A percentile compares a stretch with the other conserved stretches of the same genome.
Evolutionary conservation across 495 filamentous ascomycete species (phyloP).

Genomic region (Penicillium canescens): DNA sequence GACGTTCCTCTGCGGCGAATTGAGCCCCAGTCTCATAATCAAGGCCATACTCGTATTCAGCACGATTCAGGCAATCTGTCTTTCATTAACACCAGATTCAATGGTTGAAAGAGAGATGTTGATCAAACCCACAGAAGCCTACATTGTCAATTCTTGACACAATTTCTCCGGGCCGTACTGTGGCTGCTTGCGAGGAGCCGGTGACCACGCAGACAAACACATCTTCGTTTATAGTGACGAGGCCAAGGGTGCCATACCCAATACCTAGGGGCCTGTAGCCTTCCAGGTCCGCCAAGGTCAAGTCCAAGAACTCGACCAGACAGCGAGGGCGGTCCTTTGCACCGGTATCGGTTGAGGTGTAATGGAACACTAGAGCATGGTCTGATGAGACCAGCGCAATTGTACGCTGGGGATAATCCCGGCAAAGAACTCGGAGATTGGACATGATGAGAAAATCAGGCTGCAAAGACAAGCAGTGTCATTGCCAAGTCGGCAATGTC

Average conservation of each 20-base stretch:
- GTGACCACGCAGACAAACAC: constrained; percentile 93
- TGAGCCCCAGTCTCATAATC: constrained; percentile 59
- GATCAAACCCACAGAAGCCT: constrained; percentile 67
- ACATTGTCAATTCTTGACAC: constrained; percentile 85
- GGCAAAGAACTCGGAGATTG: constrained; percentile 40
- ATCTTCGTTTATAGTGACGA: constrained; percentile 83
- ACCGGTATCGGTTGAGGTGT: constrained; percentile 57
- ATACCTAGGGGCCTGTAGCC: constrained; percentile 74
- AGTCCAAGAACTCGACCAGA: constrained; percentile 80
- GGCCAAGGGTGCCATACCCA: constrained; percentile 86
- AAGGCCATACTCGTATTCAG: constrained; percentile 74
- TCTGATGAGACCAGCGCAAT: constrained; percentile 79
- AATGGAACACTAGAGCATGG: constrained; percentile 79
- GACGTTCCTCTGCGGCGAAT: constrained; percentile 51
- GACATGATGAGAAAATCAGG: constrained; percentile 30
- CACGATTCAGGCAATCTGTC: constrained; percentile 78
- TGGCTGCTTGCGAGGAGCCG: constrained; percentile 72
- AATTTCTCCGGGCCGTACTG: constrained; percentile 80
- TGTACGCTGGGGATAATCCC: constrained; percentile 77
- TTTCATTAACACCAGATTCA: constrained; percentile 2
- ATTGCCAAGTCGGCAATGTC: constrained; percentile 2
- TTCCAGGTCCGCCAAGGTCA: constrained; percentile 63
- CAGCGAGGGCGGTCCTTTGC: constrained; percentile 62
- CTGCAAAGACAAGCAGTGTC: constrained; percentile 1
- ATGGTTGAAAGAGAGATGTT: background rate